These are phyloP conservation scores for Parathielavia hyrcaniae DNA, from an alignment of 495 filamentous ascomycete species.

Conservation along the genomic window DNA sequence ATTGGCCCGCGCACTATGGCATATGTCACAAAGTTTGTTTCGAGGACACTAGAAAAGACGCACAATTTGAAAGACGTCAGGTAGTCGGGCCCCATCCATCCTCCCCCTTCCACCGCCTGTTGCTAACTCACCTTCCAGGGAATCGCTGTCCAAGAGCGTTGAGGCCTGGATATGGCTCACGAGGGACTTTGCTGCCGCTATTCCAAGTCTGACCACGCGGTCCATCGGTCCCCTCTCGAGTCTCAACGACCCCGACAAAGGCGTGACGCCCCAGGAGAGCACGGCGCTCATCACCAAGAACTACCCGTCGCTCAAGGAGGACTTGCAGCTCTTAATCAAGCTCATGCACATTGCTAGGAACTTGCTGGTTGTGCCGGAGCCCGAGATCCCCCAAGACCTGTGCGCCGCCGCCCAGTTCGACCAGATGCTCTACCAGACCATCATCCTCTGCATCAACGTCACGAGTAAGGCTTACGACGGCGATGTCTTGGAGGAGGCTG, in stretches of 20 bases:
- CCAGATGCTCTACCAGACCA: slow-evolving; percentile 72
- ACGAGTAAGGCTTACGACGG: slow-evolving; percentile 87
- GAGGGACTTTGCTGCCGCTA: slow-evolving; percentile 35
- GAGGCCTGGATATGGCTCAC: slow-evolving; percentile 66
- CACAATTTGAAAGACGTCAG: slow-evolving; percentile 49
- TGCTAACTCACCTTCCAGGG: slow-evolving; percentile 30
- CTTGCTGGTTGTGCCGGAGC: slow-evolving; percentile 65
- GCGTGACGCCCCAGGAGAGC: slow-evolving; percentile 50
- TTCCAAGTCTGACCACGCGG: slow-evolving; percentile 34
- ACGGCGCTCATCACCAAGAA: slow-evolving; percentile 74
- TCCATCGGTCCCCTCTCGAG: slow-evolving; percentile 35
- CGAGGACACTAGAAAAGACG: slow-evolving; percentile 49
- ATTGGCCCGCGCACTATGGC: slow-evolving; percentile 46
- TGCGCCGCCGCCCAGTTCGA: slow-evolving; percentile 73
- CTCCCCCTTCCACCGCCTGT: slow-evolving; percentile 8
- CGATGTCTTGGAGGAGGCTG: slow-evolving; percentile 65
- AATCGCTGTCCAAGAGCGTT: slow-evolving; percentile 51
- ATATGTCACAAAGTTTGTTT: slow-evolving; percentile 45
- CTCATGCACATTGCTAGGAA: slow-evolving; percentile 80
- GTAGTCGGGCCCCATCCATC: slow-evolving; percentile 26
- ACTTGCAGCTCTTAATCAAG: slow-evolving; percentile 78
- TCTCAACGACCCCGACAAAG: slow-evolving; percentile 42
- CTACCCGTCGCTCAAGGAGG: slow-evolving; percentile 65
- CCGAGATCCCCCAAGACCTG: slow-evolving; percentile 76
- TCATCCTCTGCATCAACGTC: slow-evolving; percentile 78